phyloP scores from a whole-genome alignment of 2,329 filamentous ascomycete genomes.

The Colletotrichum sp. region DNA sequence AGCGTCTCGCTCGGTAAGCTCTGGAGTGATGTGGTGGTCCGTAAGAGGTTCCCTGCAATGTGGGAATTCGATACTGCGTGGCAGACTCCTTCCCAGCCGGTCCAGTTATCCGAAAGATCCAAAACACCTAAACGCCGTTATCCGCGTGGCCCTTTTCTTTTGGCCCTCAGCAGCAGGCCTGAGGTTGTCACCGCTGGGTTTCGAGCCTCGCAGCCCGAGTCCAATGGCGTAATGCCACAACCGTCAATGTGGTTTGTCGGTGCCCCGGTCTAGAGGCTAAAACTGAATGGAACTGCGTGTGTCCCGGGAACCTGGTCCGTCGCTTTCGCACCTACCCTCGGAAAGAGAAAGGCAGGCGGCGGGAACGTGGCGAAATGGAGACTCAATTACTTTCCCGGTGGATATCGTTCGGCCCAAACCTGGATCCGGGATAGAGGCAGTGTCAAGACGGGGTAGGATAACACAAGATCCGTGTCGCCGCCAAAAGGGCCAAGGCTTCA shows the following conservation, averaged over 20 bases:
- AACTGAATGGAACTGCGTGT: neutral
- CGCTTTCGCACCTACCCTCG: neutral
- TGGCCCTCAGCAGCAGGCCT: neutral
- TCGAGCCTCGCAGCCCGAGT: neutral
- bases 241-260: neutral
- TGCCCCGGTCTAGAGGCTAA: neutral
- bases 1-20: neutral
- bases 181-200: neutral
- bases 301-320: conserved; percentile 4
- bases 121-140: neutral
- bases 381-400: neutral
- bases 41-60: neutral
- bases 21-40: neutral
- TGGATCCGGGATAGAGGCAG: neutral
- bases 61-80: neutral
- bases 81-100: neutral
- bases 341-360: neutral
- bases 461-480: neutral
- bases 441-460: neutral
- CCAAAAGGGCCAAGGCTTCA: neutral
- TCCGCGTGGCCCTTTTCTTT: neutral
- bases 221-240: neutral
- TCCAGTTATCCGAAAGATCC: neutral
- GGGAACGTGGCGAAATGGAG: neutral
- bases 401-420: conserved; percentile 5